These are phyloP conservation scores for Tetradesmus obliquus DNA, from an alignment of 139 green algal species.

Conservation along the genomic window DNA sequence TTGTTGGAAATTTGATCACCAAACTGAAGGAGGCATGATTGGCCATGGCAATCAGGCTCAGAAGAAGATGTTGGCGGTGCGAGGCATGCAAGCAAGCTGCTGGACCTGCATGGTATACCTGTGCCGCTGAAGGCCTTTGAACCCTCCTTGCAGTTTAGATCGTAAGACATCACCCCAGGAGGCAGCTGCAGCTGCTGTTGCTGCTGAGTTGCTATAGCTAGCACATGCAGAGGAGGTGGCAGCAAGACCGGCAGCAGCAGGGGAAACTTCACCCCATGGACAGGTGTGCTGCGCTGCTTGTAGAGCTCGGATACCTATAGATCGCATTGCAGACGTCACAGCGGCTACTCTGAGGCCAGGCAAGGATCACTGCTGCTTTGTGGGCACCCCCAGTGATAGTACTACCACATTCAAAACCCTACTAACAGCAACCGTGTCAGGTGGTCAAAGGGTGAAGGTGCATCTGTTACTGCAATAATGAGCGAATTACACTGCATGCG, in stretches of 20 bases:
- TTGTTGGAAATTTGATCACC: too few relatives aligned
- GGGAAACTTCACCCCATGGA: neutral
- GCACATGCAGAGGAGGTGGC: neutral
- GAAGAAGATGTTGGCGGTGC: too few relatives aligned
- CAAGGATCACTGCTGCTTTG: neutral
- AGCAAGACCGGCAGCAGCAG: slow-evolving; percentile 2
- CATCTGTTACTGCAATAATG: too few relatives aligned
- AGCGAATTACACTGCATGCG: neutral
- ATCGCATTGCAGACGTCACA: neutral
- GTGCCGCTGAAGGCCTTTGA: neutral
- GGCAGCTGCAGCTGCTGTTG: neutral
- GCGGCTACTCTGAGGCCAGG: neutral
- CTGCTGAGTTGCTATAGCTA: neutral
- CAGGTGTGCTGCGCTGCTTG: neutral
- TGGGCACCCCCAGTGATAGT: neutral
- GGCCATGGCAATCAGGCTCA: too few relatives aligned
- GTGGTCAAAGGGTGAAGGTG: too few relatives aligned
- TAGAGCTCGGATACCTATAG: neutral
- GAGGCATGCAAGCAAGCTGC: neutral
- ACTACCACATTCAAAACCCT: neutral
- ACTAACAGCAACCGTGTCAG: neutral
- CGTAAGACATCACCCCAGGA: neutral
- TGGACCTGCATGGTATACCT: neutral
- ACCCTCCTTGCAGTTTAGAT: neutral
- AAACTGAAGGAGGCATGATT: too few relatives aligned